phyloP scores from a whole-genome alignment of 495 filamentous ascomycete species.

The Letharia columbiana region DNA sequence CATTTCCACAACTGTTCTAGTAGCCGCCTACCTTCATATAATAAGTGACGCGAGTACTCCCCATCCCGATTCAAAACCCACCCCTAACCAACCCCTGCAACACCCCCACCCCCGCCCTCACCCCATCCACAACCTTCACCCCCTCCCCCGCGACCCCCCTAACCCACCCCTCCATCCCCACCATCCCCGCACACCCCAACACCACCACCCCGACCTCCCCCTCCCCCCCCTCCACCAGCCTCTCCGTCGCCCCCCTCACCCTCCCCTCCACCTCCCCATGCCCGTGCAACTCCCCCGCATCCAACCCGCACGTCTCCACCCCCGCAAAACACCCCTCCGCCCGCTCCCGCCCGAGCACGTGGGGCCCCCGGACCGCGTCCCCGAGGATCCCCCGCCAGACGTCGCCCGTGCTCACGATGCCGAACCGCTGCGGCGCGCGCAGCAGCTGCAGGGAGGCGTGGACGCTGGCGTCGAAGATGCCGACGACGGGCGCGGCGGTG shows the following conservation, averaged over 20 bases:
- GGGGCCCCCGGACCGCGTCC: slow-evolving; percentile 43
- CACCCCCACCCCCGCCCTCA: slow-evolving; percentile 65
- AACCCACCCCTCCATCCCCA: slow-evolving; percentile 75
- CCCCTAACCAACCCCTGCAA: slow-evolving; percentile 33
- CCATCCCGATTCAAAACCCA: slow-evolving; percentile 8
- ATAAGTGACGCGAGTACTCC: background rate
- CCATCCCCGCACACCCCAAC: slow-evolving; percentile 81
- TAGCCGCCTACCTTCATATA: no score
- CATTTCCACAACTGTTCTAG: background rate
- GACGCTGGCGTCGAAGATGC: background rate
- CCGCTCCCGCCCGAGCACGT: slow-evolving; percentile 40
- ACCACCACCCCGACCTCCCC: slow-evolving; percentile 43
- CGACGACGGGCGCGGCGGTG: slow-evolving; percentile 53
- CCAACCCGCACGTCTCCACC: slow-evolving; percentile 75
- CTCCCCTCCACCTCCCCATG: slow-evolving; percentile 45
- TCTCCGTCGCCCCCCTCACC: slow-evolving; percentile 60
- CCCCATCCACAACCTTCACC: slow-evolving; percentile 75
- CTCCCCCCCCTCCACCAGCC: slow-evolving; percentile 49
- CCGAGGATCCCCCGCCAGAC: slow-evolving; percentile 69
- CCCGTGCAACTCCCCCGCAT: slow-evolving; percentile 71
- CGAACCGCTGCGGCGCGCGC: slow-evolving; percentile 41
- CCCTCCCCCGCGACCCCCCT: slow-evolving; percentile 51
- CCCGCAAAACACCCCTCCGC: slow-evolving; percentile 50
- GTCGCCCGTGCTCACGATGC: slow-evolving; percentile 81
- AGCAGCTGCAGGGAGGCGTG: background rate